Conservation (phyloP, 2,329 filamentous ascomycete species). For the Ophiocordyceps sinensis region DNA sequence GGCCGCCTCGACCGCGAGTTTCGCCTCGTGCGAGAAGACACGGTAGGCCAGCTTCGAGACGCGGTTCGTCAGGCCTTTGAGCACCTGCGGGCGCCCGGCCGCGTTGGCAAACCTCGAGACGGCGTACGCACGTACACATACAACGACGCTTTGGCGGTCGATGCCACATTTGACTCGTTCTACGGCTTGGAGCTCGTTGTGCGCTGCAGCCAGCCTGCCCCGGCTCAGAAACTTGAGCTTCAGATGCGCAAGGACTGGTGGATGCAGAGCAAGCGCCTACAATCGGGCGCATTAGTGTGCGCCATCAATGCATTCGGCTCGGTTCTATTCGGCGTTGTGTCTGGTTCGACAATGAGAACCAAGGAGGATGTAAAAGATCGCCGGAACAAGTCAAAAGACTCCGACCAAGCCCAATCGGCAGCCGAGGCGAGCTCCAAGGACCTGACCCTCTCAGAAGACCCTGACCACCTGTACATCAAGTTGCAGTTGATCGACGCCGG, state of each 20-base stretch:
- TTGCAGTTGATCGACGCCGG: slow-evolving; percentile 14
- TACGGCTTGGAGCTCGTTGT: slow-evolving; percentile 29
- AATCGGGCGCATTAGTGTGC: slow-evolving; percentile 34
- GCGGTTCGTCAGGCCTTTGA: slow-evolving; percentile 26
- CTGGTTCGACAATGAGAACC: slow-evolving; percentile 7
- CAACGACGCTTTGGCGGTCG: slow-evolving; percentile 14
- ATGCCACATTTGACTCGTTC: slow-evolving; percentile 19
- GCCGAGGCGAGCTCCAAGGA: slow-evolving; percentile 4
- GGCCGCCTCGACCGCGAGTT: slow-evolving; percentile 41
- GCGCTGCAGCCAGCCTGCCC: slow-evolving; percentile 28
- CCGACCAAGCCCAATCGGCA: slow-evolving; percentile 1
- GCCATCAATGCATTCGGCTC: slow-evolving; percentile 24
- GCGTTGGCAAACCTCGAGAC: slow-evolving; percentile 6
- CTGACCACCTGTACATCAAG: slow-evolving; percentile 13
- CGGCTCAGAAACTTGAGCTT: slow-evolving; percentile 6
- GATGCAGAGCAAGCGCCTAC: slow-evolving; percentile 31
- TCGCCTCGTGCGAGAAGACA: slow-evolving; percentile 40
- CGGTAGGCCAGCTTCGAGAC: slow-evolving; percentile 36
- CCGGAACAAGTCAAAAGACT: slow-evolving; percentile 7
- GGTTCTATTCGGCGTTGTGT: slow-evolving; percentile 27
- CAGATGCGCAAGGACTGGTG: slow-evolving; percentile 32
- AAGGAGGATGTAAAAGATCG: slow-evolving; percentile 4
- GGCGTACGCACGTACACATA: slow-evolving; percentile 13
- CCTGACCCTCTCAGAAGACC: slow-evolving; percentile 17
- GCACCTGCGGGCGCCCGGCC: slow-evolving; percentile 8